Evolutionary conservation across 768 basidiomycete genomes (phyloP).

Genomic region (Trametes cubensis): DNA sequence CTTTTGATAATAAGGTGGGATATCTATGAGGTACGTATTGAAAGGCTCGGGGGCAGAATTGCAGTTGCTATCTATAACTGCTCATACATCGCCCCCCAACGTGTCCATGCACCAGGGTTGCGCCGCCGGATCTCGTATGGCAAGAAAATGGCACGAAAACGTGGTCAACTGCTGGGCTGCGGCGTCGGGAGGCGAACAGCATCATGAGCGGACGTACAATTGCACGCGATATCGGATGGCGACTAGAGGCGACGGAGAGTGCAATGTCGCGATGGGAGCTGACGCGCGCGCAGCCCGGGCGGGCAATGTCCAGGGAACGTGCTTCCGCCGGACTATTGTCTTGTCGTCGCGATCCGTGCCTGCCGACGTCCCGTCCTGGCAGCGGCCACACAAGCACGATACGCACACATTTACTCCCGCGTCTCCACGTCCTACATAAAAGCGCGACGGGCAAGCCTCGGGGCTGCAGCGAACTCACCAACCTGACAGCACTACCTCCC

Average conservation of each 20-base stretch:
- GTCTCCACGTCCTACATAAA: constrained; percentile 9
- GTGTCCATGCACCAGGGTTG: too few species aligned
- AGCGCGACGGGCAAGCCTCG: constrained; percentile 2
- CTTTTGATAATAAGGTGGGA: constrained; percentile 19
- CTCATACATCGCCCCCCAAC: too few species aligned
- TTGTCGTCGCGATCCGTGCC: constrained; percentile 16
- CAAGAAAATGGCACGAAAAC: neutral
- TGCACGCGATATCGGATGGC: neutral
- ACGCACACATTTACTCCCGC: neutral
- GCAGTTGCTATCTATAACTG: neutral
- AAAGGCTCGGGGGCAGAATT: neutral
- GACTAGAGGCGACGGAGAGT: neutral
- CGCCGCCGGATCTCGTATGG: neutral
- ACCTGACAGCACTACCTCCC: constrained; percentile 6
- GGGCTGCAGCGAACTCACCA: constrained; percentile 15
- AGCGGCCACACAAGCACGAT: neutral
- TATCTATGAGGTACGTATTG: constrained; percentile 1
- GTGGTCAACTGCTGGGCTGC: neutral
- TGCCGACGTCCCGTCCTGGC: constrained; percentile 8
- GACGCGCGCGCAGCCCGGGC: constrained; percentile 6
- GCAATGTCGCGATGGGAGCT: constrained; percentile 16
- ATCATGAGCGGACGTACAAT: constrained; percentile 1
- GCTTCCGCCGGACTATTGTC: constrained; percentile 17
- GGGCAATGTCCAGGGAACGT: constrained; percentile 19
- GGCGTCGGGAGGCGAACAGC: constrained; percentile 15